These are phyloP conservation scores for Protomyces lactucae-debilis DNA, from an alignment of 1,139 yeast species.

Conservation along the genomic window DNA sequence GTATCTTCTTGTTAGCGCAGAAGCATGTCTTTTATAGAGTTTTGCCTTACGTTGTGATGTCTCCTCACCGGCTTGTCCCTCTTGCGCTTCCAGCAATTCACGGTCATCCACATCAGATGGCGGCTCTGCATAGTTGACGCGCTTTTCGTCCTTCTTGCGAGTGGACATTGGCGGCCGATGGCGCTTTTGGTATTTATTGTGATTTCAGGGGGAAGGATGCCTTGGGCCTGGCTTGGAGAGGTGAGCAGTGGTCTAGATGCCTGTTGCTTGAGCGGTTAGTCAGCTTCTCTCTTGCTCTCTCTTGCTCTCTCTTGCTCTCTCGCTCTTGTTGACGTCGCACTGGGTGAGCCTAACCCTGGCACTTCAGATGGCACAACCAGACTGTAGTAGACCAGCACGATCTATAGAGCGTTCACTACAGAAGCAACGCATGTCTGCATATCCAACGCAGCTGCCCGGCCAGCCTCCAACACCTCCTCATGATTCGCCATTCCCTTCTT, in stretches of 20 bases:
- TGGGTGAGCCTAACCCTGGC: not conserved
- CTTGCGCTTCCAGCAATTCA: not conserved
- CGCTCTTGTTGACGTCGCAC: not conserved
- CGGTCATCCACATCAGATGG: not conserved
- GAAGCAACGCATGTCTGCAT: conserved; percentile 66
- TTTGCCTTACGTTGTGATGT: not conserved
- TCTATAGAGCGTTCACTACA: conserved; percentile 58
- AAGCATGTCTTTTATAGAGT: not conserved
- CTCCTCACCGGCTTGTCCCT: not conserved
- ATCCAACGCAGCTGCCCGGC: conserved; percentile 72
- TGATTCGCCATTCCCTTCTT: conserved; percentile 82
- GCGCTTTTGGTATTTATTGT: not conserved
- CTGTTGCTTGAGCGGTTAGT: not conserved
- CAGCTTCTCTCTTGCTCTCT: not conserved
- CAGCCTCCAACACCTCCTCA: conserved; percentile 80
- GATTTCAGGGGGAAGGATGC: too few relatives aligned
- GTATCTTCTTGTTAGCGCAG: not conserved
- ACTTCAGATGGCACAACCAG: not conserved
- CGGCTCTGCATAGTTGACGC: not conserved
- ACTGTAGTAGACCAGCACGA: not conserved
- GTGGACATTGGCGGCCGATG: not conserved
- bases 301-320: too few relatives aligned
- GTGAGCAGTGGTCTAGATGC: too few relatives aligned
- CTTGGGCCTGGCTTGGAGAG: too few relatives aligned
- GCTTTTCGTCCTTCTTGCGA: not conserved